Conservation (phyloP, 352 stramenopile genomes). For the Globisporangium sylvaticum region DNA sequence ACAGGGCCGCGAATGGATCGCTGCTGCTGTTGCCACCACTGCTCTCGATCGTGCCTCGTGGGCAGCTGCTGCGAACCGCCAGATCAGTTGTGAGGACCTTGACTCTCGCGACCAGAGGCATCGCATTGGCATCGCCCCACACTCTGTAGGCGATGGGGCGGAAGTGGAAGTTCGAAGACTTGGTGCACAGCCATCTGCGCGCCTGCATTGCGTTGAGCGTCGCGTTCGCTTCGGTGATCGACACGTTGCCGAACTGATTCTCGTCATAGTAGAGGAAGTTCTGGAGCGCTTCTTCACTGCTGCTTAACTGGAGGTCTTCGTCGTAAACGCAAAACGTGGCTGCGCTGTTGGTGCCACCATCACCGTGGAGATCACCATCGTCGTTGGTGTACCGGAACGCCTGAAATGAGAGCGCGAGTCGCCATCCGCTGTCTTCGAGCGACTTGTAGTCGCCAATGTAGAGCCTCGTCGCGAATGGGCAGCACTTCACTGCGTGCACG, state of each 20-base stretch:
- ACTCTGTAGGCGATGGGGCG: background rate
- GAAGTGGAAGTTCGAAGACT: background rate
- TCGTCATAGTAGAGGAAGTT: background rate
- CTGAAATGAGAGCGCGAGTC: constrained; percentile 1
- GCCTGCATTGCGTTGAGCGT: background rate
- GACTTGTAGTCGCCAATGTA: constrained; percentile 5
- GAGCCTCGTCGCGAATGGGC: constrained; percentile 13
- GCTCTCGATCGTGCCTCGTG: background rate
- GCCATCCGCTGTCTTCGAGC: background rate
- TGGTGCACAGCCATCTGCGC: background rate
- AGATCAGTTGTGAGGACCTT: background rate
- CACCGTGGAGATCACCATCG: no score
- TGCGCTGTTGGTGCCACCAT: no score
- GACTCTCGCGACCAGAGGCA: background rate
- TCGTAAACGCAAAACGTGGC: background rate
- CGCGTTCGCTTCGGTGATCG: background rate
- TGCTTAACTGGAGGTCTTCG: background rate
- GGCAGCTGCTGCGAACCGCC: background rate
- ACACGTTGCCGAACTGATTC: background rate
- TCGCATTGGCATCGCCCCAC: background rate
- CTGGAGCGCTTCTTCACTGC: background rate
- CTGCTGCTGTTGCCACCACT: background rate
- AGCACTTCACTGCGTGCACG: constrained; percentile 21
- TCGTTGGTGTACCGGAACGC: background rate
- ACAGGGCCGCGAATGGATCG: background rate